Percentiles rank a stretch among this genome's conserved stretches.
These are phyloP conservation scores for Pontederia paniculata DNA, from an alignment of 176 grass and related monocot species.

Conservation along the genomic window DNA sequence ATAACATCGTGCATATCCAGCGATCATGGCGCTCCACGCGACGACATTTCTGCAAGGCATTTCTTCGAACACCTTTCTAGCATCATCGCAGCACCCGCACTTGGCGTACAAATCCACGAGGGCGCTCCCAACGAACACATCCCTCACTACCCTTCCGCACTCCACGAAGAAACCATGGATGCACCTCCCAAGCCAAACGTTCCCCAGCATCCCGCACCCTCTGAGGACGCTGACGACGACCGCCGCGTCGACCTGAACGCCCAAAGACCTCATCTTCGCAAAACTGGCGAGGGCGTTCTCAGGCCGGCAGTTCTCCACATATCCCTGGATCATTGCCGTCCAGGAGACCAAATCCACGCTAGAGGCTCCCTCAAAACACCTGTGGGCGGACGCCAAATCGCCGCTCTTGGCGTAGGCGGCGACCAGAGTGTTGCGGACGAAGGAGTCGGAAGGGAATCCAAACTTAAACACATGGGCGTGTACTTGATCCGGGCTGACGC, in stretches of 20 bases:
- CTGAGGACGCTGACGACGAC: slow-evolving; percentile 15
- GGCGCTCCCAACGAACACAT: slow-evolving; percentile 7
- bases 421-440: slow-evolving; percentile 16
- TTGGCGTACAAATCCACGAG: slow-evolving; percentile 19
- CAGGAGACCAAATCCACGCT: slow-evolving; percentile 5
- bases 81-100: slow-evolving; percentile 8
- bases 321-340: slow-evolving; percentile 15
- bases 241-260: slow-evolving; percentile 13
- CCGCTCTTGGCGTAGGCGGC: slow-evolving; percentile 4
- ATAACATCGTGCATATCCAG: slow-evolving; percentile 2
- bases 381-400: background rate
- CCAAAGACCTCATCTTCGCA: slow-evolving; percentile 1
- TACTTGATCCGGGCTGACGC: background rate
- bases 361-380: slow-evolving; percentile 2
- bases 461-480: slow-evolving; percentile 12
- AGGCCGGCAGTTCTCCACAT: background rate
- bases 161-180: slow-evolving; percentile 19
- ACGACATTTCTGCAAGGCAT: slow-evolving; percentile 18
- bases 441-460: slow-evolving; percentile 2
- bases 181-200: slow-evolving; percentile 19
- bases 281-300: slow-evolving; percentile 4
- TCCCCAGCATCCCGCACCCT: slow-evolving; percentile 4
- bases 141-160: slow-evolving; percentile 16
- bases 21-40: slow-evolving; percentile 18
- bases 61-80: slow-evolving; percentile 12